Percentiles rank a stretch among this genome's conserved stretches.
phyloP scores from a whole-genome alignment of 1,284 basidiomycete species.

The Trametes pubescens region DNA sequence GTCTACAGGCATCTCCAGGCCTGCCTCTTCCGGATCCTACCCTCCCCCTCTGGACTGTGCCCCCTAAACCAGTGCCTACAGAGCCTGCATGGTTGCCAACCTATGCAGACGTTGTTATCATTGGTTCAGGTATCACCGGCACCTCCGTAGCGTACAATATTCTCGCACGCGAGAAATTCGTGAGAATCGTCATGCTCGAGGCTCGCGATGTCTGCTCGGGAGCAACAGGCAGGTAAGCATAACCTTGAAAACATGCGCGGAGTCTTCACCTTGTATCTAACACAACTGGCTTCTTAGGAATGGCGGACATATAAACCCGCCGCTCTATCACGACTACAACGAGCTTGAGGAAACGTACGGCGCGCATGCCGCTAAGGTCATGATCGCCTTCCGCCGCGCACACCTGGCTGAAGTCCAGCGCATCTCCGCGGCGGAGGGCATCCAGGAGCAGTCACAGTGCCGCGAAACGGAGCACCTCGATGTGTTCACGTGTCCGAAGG shows the following conservation, averaged over 20 bases:
- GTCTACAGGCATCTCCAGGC: constrained; percentile 57
- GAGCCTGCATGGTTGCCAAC: constrained; percentile 49
- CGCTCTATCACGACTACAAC: constrained; percentile 66
- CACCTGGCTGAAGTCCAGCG: constrained; percentile 59
- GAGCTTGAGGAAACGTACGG: constrained; percentile 59
- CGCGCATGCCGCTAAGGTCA: constrained; percentile 54
- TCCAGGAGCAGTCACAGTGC: constrained; percentile 51
- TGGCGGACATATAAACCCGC: constrained; percentile 74
- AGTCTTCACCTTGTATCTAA: neutral
- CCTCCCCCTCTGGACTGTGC: constrained; percentile 66
- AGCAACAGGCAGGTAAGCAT: constrained; percentile 66
- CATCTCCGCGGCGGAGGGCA: constrained; percentile 56
- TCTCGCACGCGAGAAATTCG: constrained; percentile 48
- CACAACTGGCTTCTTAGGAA: constrained; percentile 52
- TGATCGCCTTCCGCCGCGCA: constrained; percentile 66
- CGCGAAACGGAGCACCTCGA: constrained; percentile 54
- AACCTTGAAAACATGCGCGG: neutral
- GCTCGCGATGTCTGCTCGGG: constrained; percentile 75
- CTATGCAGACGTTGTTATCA: constrained; percentile 68
- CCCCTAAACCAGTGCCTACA: constrained; percentile 59
- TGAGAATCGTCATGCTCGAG: constrained; percentile 69
- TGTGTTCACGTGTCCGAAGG: constrained; percentile 44
- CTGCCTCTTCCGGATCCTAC: constrained; percentile 62
- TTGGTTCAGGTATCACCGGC: constrained; percentile 79
- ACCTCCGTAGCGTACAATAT: constrained; percentile 63